Conservation (phyloP, 345 rosid genomes). For the Lumnitzera racemosa region DNA sequence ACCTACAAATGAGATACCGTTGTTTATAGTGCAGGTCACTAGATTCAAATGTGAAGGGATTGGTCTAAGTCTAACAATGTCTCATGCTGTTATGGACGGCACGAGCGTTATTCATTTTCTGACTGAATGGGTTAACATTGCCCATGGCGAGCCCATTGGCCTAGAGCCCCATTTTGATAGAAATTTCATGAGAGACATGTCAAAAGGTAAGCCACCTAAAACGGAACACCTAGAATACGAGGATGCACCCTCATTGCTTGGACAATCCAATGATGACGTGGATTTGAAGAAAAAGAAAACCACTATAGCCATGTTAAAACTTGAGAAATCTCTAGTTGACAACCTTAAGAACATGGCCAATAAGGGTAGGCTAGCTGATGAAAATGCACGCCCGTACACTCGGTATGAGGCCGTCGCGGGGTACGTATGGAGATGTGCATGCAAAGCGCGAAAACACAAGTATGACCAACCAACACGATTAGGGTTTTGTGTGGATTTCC, state of each 20-base stretch:
- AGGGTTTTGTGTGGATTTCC: conserved; percentile 84
- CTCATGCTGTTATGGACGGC: conserved; percentile 54
- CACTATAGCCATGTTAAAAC: too few relatives aligned
- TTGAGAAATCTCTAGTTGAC: too few relatives aligned
- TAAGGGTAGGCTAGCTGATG: conserved; percentile 12
- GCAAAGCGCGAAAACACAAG: conserved; percentile 62
- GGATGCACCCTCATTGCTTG: too few relatives aligned
- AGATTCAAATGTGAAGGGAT: conserved; percentile 46
- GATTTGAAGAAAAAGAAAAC: too few relatives aligned
- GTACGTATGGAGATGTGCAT: conserved; percentile 74
- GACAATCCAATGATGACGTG: too few relatives aligned
- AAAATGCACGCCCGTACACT: conserved; percentile 53
- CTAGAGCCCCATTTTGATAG: conserved; percentile 33
- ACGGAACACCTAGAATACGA: too few relatives aligned
- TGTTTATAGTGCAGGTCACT: conserved; percentile 36
- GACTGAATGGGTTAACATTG: conserved; percentile 45
- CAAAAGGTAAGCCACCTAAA: too few relatives aligned
- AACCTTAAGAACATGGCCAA: too few relatives aligned
- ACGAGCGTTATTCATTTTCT: conserved; percentile 41
- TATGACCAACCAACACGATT: conserved; percentile 62
- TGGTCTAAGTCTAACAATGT: conserved; percentile 27
- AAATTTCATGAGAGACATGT: conserved; percentile 6
- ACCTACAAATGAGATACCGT: conserved; percentile 35
- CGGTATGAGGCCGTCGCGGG: conserved; percentile 82
- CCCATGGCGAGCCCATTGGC: conserved; percentile 27